These are phyloP conservation scores for Penicillium odoratum DNA, from an alignment of 495 filamentous ascomycete genomes.

Conservation along the genomic window DNA sequence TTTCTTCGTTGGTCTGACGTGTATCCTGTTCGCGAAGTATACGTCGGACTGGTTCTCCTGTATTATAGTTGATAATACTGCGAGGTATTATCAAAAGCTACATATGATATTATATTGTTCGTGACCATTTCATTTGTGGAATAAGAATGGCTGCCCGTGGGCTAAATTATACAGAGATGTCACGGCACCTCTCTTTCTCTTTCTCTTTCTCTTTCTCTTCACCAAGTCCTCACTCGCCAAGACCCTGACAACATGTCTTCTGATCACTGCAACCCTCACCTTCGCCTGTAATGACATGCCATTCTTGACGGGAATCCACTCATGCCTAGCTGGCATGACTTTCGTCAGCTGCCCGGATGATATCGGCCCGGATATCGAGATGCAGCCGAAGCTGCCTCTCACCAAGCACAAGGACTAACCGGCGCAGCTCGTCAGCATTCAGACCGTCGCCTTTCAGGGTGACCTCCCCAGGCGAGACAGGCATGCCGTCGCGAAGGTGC, in stretches of 20 bases:
- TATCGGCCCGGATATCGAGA: constrained; percentile 7
- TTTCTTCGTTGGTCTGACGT: neutral
- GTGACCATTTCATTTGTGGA: neutral
- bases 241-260: too few relatives aligned
- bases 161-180: neutral
- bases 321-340: neutral
- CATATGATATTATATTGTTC: constrained; percentile 1
- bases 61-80: constrained; percentile 21
- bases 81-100: neutral
- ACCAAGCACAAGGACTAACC: constrained; percentile 8
- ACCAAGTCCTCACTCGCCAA: too few relatives aligned
- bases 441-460: neutral
- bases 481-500: constrained; percentile 39
- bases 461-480: neutral
- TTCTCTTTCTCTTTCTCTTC: too few relatives aligned
- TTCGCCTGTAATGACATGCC: too few relatives aligned
- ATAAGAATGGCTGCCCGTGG: neutral
- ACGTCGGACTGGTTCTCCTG: constrained; percentile 13
- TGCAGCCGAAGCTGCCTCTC: constrained; percentile 17
- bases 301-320: neutral
- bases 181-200: too few relatives aligned
- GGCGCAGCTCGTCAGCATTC: constrained; percentile 11
- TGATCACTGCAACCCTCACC: too few relatives aligned
- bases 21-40: constrained; percentile 2
- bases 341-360: neutral